Conservation (phyloP, 192 early-diverging fungal species). For the Rhizophlyctis rosea region DNA sequence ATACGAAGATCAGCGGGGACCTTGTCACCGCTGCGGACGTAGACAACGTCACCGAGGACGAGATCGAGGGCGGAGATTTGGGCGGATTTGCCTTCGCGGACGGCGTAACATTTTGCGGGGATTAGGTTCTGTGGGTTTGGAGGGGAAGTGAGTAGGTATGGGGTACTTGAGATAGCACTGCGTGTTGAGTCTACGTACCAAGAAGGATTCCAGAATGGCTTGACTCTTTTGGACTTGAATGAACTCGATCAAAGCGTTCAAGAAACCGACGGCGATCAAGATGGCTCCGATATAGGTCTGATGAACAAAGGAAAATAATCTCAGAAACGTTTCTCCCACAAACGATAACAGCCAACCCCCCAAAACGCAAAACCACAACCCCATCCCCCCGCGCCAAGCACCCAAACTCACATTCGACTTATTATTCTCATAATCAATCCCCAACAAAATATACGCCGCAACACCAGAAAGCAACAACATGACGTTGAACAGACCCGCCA, state of each 20-base stretch:
- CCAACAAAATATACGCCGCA: slow-evolving; percentile 74
- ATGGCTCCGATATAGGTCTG: slow-evolving; percentile 89
- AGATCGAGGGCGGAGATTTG: slow-evolving; percentile 70
- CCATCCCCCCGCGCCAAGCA: background rate
- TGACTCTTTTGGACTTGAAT: slow-evolving; percentile 88
- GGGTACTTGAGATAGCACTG: too few relatives aligned
- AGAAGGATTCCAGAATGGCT: slow-evolving; percentile 84
- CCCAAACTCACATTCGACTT: slow-evolving; percentile 64
- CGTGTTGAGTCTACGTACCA: too few relatives aligned
- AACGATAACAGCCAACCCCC: background rate
- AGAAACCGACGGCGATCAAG: slow-evolving; percentile 79
- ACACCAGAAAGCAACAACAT: slow-evolving; percentile 81
- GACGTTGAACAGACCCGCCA: slow-evolving; percentile 83
- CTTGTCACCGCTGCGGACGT: slow-evolving; percentile 90
- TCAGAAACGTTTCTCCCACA: background rate
- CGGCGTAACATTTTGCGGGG: slow-evolving; percentile 73
- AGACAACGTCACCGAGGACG: slow-evolving; percentile 86
- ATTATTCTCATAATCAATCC: slow-evolving; percentile 73
- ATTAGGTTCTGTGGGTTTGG: slow-evolving; percentile 74
- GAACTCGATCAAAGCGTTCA: slow-evolving; percentile 92
- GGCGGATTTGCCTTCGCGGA: slow-evolving; percentile 72
- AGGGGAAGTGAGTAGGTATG: background rate
- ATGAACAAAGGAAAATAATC: background rate
- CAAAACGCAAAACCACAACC: too few relatives aligned
- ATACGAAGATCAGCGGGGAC: slow-evolving; percentile 87